Percentiles rank a stretch among this genome's conserved stretches.
These are phyloP conservation scores for Podospora tetraspora DNA, from an alignment of 495 filamentous ascomycete species.

Conservation along the genomic window DNA sequence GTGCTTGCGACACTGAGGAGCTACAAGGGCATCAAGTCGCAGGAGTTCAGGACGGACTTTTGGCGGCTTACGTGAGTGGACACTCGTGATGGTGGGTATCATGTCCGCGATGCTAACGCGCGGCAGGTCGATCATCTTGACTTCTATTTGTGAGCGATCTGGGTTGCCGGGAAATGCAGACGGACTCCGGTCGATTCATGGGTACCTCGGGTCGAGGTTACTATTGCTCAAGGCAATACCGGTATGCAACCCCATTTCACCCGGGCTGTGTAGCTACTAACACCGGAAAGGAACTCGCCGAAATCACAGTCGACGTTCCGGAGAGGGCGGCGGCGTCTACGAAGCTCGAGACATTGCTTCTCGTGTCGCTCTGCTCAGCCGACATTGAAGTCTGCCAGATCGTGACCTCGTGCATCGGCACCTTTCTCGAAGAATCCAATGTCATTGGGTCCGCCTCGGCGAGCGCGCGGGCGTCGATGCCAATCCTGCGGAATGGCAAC, in stretches of 20 bases:
- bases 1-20: constrained; percentile 34
- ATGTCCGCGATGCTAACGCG: constrained; percentile 15
- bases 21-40: constrained; percentile 36
- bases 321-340: constrained; percentile 44
- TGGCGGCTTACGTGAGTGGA: constrained; percentile 50
- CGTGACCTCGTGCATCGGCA: constrained; percentile 56
- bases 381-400: constrained; percentile 58
- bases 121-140: constrained; percentile 44
- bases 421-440: constrained; percentile 56
- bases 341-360: constrained; percentile 54
- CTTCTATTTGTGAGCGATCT: constrained; percentile 46
- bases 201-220: constrained; percentile 48
- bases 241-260: constrained; percentile 22
- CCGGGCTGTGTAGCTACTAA: neutral
- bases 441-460: constrained; percentile 47
- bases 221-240: constrained; percentile 43
- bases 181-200: constrained; percentile 44
- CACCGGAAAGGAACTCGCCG: constrained; percentile 39
- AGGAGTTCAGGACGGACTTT: constrained; percentile 41
- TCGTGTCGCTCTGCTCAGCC: constrained; percentile 57
- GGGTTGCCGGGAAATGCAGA: constrained; percentile 37
- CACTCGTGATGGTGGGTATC: neutral
- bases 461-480: constrained; percentile 42
- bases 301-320: constrained; percentile 44
- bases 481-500: constrained; percentile 54